Base-by-base conservation (phyloP, 164 flowering plant genomes). In the Nymphaea colorata region DNA sequence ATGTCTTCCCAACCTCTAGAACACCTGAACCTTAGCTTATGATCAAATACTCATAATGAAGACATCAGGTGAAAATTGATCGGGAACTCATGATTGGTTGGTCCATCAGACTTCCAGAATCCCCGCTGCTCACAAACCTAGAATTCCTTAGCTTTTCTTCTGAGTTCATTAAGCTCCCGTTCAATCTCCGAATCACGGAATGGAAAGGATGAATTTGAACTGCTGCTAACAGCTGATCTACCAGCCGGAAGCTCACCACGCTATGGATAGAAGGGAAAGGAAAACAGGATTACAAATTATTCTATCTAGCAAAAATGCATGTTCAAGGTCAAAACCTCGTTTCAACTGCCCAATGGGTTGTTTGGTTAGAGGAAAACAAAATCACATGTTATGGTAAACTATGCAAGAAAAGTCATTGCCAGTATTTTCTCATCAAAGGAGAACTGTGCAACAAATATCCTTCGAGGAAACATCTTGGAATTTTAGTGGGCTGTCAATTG, bases 171-270 rank as follows among this genome's bases (percentile, higher is more conserved):
- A 15, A 94, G 86, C 76, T 94, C 98, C 68, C 61, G 85, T 83
- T 94, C 98, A 45, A 94, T 79, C 68, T 94, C 97, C 2, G 79
- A 59, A 70, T 94, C 98, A 72, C 68, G 81, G 66, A 79, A 84
- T 11, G 90, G 83, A 60, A 68, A 83, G 62, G 81, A 45, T 3
- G 81, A 61, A 63, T 62, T 82, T 47, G 84, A 64, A 69, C 76
- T 76, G 11, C 83, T 66, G 11, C 82, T 66, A 65, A 75, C 80
- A 18, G 79, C 71, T n/a, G 88, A 68, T 82, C 97, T 86, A 42
- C 97, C 96, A 6, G 96, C 87, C 14, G 98, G 98, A 68, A 91
- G 93, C 72, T 89, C 97, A 71, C 93, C 93, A 77, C 88, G 89
- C 97, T 91, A 67, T 61, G 4, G 41, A 63, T 59, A 6, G 18